phyloP scores from a whole-genome alignment of 2,329 filamentous ascomycete species.

The Chaetomium sp. region DNA sequence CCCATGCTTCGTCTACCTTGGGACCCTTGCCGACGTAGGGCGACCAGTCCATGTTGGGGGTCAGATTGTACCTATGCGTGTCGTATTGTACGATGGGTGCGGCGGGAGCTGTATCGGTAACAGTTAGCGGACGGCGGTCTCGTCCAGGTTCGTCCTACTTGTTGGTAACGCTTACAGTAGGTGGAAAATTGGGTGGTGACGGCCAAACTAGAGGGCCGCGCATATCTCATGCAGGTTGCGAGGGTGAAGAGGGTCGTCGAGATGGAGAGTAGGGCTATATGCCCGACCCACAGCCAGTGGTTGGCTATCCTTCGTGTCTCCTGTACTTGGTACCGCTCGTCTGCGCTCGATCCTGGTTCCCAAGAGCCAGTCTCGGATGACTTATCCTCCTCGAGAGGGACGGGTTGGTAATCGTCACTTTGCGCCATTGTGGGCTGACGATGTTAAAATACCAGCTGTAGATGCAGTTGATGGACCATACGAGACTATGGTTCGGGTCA shows the following conservation, averaged over 20 bases:
- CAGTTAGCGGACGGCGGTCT: not conserved
- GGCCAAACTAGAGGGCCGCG: constrained; percentile 1
- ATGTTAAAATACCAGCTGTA: not conserved
- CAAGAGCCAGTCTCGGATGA: constrained; percentile 6
- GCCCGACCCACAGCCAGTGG: constrained; percentile 19
- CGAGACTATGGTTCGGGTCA: not conserved
- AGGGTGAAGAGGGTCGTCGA: constrained; percentile 14
- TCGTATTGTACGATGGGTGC: constrained; percentile 12
- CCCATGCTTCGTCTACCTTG: constrained; percentile 19
- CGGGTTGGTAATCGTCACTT: constrained; percentile 6
- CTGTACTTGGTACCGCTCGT: not conserved
- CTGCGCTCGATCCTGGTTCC: not conserved
- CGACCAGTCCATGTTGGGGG: constrained; percentile 14
- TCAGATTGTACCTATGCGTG: constrained; percentile 14
- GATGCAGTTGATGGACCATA: not conserved
- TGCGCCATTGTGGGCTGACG: not conserved
- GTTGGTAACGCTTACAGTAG: constrained; percentile 9
- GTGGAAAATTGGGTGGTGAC: constrained; percentile 6
- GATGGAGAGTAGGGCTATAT: constrained; percentile 9
- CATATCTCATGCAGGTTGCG: constrained; percentile 10
- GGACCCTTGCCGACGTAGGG: constrained; percentile 15
- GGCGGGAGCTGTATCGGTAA: constrained; percentile 1
- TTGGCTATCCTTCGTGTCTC: not conserved
- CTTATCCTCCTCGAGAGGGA: constrained; percentile 17
- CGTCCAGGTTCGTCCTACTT: not conserved